Evolutionary conservation across 164 flowering plant species (phyloP).

Genomic region (Dillenia suffruticosa): DNA sequence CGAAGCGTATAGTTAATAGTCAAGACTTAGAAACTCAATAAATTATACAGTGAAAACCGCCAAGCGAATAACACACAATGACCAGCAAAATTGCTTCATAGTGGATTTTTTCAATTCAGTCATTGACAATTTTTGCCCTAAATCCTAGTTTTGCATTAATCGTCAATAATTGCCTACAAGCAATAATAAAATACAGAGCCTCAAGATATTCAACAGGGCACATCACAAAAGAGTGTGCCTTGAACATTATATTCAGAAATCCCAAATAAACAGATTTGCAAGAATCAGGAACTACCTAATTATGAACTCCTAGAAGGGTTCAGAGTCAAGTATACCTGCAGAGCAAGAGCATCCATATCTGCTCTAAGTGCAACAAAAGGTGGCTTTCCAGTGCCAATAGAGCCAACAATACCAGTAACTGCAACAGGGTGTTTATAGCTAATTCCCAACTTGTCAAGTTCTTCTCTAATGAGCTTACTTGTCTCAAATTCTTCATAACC

Average conservation of each 20-base stretch:
- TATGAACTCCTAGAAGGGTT: not conserved
- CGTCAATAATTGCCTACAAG: no score
- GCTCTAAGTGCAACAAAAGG: slow-evolving; percentile 88
- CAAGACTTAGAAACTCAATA: no score
- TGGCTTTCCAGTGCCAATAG: slow-evolving; percentile 63
- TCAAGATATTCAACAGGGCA: no score
- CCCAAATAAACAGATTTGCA: not conserved
- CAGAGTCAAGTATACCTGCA: slow-evolving; percentile 50
- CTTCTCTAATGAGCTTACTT: slow-evolving; percentile 62
- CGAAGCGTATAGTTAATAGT: no score
- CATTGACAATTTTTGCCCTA: no score
- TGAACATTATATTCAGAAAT: not conserved
- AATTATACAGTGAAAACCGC: no score
- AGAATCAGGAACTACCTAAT: not conserved
- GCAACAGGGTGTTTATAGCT: slow-evolving; percentile 66
- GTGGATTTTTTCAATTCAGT: no score
- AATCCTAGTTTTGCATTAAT: no score
- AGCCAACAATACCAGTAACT: slow-evolving; percentile 70
- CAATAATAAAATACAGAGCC: no score
- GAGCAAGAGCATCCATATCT: slow-evolving; percentile 87
- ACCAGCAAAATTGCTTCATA: no score
- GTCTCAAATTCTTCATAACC: slow-evolving; percentile 85
- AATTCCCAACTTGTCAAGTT: slow-evolving; percentile 72
- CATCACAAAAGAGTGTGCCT: no score
- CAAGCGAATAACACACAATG: no score